phyloP scores from a whole-genome alignment of 768 basidiomycete genomes.

The Boletellus ananas region DNA sequence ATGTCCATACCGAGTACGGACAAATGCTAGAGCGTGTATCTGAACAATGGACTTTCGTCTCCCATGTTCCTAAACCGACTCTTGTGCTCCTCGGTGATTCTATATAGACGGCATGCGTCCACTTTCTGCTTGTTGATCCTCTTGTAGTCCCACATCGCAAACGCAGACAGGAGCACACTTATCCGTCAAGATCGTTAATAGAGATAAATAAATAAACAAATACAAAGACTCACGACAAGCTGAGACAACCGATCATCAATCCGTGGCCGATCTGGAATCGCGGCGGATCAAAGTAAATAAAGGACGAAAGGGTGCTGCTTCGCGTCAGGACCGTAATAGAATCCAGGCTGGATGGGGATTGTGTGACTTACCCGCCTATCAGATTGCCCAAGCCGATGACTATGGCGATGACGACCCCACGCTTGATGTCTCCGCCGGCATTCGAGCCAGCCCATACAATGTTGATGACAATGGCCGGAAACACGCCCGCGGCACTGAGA shows the following conservation, averaged over 20 bases:
- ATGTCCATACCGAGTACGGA: too few relatives aligned
- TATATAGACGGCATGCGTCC: neutral
- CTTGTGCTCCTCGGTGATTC: neutral
- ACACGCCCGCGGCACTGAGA: neutral
- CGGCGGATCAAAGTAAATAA: neutral
- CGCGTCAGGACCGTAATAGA: too few relatives aligned
- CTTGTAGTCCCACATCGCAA: slow-evolving; percentile 2
- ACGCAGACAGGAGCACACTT: neutral
- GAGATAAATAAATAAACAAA: neutral
- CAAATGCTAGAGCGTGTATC: neutral
- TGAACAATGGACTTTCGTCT: slow-evolving; percentile 2
- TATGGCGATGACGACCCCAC: slow-evolving; percentile 1
- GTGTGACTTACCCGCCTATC: neutral
- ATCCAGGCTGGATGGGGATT: neutral
- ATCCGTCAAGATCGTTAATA: neutral
- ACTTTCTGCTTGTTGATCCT: neutral
- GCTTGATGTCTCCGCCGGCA: slow-evolving; percentile 1
- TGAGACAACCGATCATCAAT: neutral
- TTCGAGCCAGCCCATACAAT: slow-evolving; percentile 2
- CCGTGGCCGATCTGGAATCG: neutral
- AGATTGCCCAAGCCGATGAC: neutral
- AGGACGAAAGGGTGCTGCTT: neutral
- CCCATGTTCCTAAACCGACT: slow-evolving; percentile 1
- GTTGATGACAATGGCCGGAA: neutral
- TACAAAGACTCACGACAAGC: neutral